Evolutionary conservation across 805 yeast genomes (phyloP), one percentile per base, ranked within the genome.

Genomic region (Candida corydali): DNA sequence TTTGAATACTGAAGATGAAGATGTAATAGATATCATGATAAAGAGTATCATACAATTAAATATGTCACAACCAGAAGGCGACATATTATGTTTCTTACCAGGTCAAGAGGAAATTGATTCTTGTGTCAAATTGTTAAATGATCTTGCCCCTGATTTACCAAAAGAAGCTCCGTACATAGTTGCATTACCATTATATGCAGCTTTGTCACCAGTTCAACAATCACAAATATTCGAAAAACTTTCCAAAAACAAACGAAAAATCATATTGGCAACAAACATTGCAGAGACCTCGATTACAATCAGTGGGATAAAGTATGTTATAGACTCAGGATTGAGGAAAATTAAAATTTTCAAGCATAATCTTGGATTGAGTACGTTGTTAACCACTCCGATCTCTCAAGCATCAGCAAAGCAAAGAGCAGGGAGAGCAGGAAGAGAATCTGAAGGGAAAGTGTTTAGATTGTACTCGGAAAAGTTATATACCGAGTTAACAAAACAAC

Each of bases 371-470:
- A 91, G 96, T n/a, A 85, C 97, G 0, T 73, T 93, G 51, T 64
- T 93, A 35, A 89, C 96, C 0, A 87, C 93, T 0, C 93, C 98
- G 1, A 81, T 93, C 16, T 88, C 98, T 0, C 86, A 84, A 51
- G 95, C 98, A 0, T 84, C 95, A 26, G 98, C 98, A 0, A 76
- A 85, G 24, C 99, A 93, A 65, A 70, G 99, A 61, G 80, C 89
- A 31, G 99, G 99, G 57, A 85, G 99, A 71, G 98, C 99, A n/a
- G 99, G 99, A 43, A 86, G 99, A 77, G 98, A 93, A 62, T 77
- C 83, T 20, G 50, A 55, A 9, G 99, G 99, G 29, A 91, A 91
- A 57, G 86, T 93, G 29, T 93, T 71, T 60, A 65, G 98, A 41
- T 62, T 93, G 25, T 93, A 82, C 57, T 79, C 85, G 33, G 98